Percentiles rank a stretch among this genome's conserved stretches.
These are phyloP conservation scores for Combretum micranthum DNA, from an alignment of 345 rosid species.

Conservation along the genomic window DNA sequence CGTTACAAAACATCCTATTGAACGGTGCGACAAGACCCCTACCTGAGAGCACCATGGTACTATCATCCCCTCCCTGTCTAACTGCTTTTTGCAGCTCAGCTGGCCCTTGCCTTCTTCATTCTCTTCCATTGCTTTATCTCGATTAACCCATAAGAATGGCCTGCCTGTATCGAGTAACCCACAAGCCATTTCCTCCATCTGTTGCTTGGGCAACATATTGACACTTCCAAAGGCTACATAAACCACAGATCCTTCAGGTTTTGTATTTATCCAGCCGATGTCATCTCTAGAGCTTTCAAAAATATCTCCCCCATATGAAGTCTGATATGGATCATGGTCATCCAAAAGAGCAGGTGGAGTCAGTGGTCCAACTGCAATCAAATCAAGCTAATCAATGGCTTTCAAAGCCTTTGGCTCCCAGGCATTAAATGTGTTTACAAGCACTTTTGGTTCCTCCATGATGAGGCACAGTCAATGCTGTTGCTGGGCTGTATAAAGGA, in stretches of 20 bases:
- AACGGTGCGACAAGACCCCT: too few relatives aligned
- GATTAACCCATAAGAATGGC: constrained; percentile 52
- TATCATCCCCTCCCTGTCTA: too few relatives aligned
- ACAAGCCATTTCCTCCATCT: too few relatives aligned
- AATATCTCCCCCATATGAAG: too few relatives aligned
- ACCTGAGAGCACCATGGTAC: too few relatives aligned
- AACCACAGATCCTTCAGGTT: too few relatives aligned
- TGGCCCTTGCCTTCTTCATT: constrained; percentile 13
- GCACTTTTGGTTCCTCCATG: background rate
- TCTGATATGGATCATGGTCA: background rate
- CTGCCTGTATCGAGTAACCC: constrained; percentile 1
- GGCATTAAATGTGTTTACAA: background rate
- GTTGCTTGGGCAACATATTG: too few relatives aligned
- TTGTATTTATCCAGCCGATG: background rate
- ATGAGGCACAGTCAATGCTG: too few relatives aligned
- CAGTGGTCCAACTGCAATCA: background rate
- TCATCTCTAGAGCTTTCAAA: too few relatives aligned
- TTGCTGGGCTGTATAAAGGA: too few relatives aligned
- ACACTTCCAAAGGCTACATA: too few relatives aligned
- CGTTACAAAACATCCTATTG: too few relatives aligned
- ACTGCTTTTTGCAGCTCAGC: background rate
- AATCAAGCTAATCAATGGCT: background rate
- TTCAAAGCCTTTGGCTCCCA: background rate
- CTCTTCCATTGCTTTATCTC: constrained; percentile 11
- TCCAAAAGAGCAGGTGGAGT: background rate